Evolutionary conservation across 768 basidiomycete species (phyloP), one percentile per base, ranked within the genome.

Genomic region (Amanita fuliginea): DNA sequence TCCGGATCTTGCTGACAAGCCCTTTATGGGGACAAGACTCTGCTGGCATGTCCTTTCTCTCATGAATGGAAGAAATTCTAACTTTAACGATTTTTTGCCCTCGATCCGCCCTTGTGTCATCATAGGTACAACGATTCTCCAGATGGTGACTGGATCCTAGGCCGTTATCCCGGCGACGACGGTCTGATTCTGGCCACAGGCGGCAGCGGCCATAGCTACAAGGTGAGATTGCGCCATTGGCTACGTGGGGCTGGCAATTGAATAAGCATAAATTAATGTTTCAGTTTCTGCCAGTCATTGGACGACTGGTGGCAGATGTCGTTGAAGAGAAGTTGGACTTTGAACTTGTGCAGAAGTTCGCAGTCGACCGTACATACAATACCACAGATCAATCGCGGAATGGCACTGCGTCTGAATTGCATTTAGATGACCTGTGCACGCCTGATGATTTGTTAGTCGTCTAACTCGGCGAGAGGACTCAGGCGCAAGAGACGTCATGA

Each of bases 61-160:
- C 24, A 22, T 13, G 16, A 7, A 19, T n/a, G n/a, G 18, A 19
- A 32, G 16, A 40, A 41, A 41, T 32, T 49, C 48, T 42, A 22
- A 46, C n/a, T n/a, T n/a, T 32, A 16, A 21, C 2, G n/a, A n/a
- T 32, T 32, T 32, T 32, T 32, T 11, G 19, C 4, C 5, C 34
- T 19, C 26, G 26, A 24, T 14, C 14, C 37, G 6, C 30, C 18
- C 49, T n/a, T n/a, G n/a, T 28, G 18, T 7, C 40, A 24, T 28
- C 39, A 41, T 54, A 93, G 90, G 90, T 97, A 97, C 62, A 83
- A 83, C 19, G 94, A 96, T 57, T 80, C 91, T 4, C 74, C 81
- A 1, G 86, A 93, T 58, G 83, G 80, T 3, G 77, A 97, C 63
- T 97, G 91, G 89, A 68, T 96, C 37, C 89, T 97, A 55, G 88